phyloP scores from a whole-genome alignment of 805 yeast species.

The Candida silvatica region DNA sequence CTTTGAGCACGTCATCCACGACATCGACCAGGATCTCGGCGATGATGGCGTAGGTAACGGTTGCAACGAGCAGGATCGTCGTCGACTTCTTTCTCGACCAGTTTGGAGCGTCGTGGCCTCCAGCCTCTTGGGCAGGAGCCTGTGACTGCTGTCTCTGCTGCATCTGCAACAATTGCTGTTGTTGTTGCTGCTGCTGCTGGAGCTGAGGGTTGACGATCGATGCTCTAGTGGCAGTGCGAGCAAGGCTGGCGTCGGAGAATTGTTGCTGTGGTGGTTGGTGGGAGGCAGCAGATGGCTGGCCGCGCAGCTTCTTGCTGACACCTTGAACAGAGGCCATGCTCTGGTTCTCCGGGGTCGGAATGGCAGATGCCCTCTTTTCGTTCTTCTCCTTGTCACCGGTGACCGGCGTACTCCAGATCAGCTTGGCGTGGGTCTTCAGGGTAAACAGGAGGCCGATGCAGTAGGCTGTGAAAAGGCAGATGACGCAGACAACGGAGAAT shows the following conservation, averaged over 20 bases:
- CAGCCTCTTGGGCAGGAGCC: constrained; percentile 22
- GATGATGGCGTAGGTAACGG: constrained; percentile 80
- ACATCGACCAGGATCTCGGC: constrained; percentile 92
- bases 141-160: constrained; percentile 3
- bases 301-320: constrained; percentile 1
- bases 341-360: constrained; percentile 9
- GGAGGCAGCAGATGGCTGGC: constrained; percentile 1
- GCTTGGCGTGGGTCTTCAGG: constrained; percentile 89
- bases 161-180: constrained; percentile 4
- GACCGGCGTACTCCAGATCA: constrained; percentile 81
- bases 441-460: constrained; percentile 88
- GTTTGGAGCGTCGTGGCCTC: constrained; percentile 94
- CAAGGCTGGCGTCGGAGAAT: neutral
- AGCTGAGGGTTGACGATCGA: constrained; percentile 5
- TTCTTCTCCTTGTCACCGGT: constrained; percentile 30
- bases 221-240: constrained; percentile 4
- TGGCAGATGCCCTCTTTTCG: constrained; percentile 5
- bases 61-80: constrained; percentile 73
- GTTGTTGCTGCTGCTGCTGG: constrained; percentile 3
- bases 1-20: constrained; percentile 76
- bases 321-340: constrained; percentile 19
- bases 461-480: constrained; percentile 75
- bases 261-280: neutral
- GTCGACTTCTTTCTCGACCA: constrained; percentile 88
- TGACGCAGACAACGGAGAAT: constrained; percentile 71